Evolutionary conservation across 257 asterid species (phyloP).

Genomic region (Sherardia arvensis): DNA sequence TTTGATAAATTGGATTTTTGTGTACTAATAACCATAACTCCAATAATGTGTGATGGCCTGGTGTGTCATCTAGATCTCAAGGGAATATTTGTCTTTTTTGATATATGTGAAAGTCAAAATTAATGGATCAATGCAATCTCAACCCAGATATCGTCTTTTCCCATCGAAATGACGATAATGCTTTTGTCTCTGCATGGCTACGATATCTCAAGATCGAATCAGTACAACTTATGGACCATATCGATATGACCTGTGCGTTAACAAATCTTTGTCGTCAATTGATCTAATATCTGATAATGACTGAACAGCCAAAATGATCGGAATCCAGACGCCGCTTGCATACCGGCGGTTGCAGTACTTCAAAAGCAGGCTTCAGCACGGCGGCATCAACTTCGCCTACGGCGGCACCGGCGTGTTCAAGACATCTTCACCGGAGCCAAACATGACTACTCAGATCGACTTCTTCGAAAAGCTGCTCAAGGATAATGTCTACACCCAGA

Average conservation of each 20-base stretch:
- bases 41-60: no score
- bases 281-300: no score
- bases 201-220: not conserved
- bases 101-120: not conserved
- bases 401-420: slow-evolving; percentile 95
- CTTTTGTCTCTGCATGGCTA: not conserved
- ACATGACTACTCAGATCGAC: slow-evolving; percentile 70
- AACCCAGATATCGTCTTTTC: not conserved
- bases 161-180: no score
- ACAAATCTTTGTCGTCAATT: not conserved
- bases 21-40: no score
- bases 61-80: not conserved
- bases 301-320: slow-evolving; percentile 60
- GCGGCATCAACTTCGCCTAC: slow-evolving; percentile 65
- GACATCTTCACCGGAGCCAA: slow-evolving; percentile 42
- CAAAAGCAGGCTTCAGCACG: slow-evolving; percentile 27
- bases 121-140: not conserved
- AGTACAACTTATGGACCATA: not conserved
- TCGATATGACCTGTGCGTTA: not conserved
- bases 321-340: slow-evolving; percentile 59
- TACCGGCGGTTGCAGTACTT: slow-evolving; percentile 50
- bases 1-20: no score
- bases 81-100: not conserved
- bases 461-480: slow-evolving; percentile 39
- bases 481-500: slow-evolving; percentile 29